Evolutionary conservation across 1,284 basidiomycete species (phyloP).

Genomic region (Malassezia dermatis): DNA sequence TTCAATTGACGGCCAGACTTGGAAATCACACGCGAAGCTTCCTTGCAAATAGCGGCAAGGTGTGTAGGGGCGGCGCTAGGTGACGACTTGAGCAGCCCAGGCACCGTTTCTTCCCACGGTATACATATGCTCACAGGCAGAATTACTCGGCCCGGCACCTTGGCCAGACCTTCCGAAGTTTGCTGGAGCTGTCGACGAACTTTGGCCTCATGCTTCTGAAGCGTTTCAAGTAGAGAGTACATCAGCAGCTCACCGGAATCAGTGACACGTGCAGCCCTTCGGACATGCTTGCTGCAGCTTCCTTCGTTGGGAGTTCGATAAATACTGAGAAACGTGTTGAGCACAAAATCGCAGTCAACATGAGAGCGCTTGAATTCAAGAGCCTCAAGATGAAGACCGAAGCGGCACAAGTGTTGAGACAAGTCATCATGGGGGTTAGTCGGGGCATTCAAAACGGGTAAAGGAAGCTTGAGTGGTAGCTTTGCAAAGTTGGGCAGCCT

Average conservation of each 20-base stretch:
- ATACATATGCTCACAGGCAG: slow-evolving; percentile 3
- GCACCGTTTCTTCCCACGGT: slow-evolving; percentile 2
- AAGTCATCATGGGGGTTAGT: slow-evolving; percentile 17
- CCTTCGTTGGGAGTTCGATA: background rate
- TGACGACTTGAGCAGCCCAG: background rate
- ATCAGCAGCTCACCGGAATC: slow-evolving; percentile 7
- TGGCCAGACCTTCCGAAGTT: background rate
- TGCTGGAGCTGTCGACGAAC: slow-evolving; percentile 1
- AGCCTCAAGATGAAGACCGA: slow-evolving; percentile 12
- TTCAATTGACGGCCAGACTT: background rate
- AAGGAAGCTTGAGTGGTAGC: slow-evolving; percentile 6
- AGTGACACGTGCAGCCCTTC: background rate
- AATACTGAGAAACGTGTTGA: slow-evolving; percentile 12
- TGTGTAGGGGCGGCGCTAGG: slow-evolving; percentile 8
- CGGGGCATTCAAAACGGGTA: slow-evolving; percentile 1
- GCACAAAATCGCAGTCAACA: slow-evolving; percentile 14
- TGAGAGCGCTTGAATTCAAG: slow-evolving; percentile 6
- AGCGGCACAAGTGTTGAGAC: slow-evolving; percentile 3
- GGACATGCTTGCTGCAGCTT: background rate
- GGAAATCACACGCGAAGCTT: background rate
- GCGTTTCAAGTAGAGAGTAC: background rate
- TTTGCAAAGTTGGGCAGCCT: background rate
- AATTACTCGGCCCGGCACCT: background rate
- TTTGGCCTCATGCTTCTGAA: background rate
- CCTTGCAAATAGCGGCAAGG: slow-evolving; percentile 7